Evolutionary conservation across 129 eudicot genomes (phyloP), one percentile per base, ranked within the genome.

Genomic region (Escallonia rubra): DNA sequence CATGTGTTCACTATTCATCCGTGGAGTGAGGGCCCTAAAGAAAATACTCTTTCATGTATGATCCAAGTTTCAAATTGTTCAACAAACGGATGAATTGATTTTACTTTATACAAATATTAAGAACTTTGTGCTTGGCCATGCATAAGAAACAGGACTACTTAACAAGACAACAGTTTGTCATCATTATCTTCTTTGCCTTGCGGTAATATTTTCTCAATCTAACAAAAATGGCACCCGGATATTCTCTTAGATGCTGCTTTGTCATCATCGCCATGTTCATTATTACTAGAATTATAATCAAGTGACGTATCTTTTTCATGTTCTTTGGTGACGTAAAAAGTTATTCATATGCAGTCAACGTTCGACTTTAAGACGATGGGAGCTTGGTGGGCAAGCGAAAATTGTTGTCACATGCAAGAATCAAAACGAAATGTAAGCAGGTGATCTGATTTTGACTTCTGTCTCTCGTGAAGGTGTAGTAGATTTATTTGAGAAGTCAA

Each of bases 381-480:
- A 93, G 83, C 78, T 40, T 48, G 76, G 85, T 47, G 96, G 98
- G 76, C 98, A 93, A 74, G 90, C 95, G 49, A 93, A 93, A 79
- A 93, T 93, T 75, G 98, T 93, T 40, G 92, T 89, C 68, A 84
- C 88, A 1, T 89, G 96, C 89, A 89, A 86, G 81, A 93, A 84
- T 80, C 95, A 83, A 79, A 95, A 93, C 79, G 98, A 93, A 86
- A 93, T 93, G 98, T 93, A 82, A 92, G 96, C 74, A 75, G 78
- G 73, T 64, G 67, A 68, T 45, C 43, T 53, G 2, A 41, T 50
- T 62, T 68, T 41, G 41, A 54, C 59, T 67, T 61, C 13, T 0
- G 16, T 74, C 46, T 46, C 38, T 4, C 58, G n/a, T 38, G 38
- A 9, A 70, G n/a, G 61, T 59, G 74, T 15, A 46, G 3, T 2